A percentile compares a stretch with the other conserved stretches of the same genome.
Conservation (phyloP, 2,329 filamentous ascomycete species). For the Cadophora malorum region DNA sequence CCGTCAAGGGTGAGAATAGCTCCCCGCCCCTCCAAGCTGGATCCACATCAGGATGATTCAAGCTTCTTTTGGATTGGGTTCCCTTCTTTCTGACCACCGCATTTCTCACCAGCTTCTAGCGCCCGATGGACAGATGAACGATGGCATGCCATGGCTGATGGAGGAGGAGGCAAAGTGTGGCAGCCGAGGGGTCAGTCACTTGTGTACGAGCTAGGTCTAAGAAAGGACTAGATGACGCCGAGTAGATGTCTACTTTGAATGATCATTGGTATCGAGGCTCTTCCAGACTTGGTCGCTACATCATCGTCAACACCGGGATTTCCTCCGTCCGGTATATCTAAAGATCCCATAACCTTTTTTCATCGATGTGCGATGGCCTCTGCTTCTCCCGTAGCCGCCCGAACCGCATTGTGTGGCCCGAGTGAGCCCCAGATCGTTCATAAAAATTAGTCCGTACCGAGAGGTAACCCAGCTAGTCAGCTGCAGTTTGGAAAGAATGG, state of each 20-base stretch:
- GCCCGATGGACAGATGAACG: slow-evolving; percentile 10
- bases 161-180: neutral
- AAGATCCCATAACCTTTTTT: neutral
- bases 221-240: neutral
- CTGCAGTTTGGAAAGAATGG: neutral
- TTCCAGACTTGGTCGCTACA: neutral
- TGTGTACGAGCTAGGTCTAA: neutral
- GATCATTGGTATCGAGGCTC: neutral
- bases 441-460: neutral
- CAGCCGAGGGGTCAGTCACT: neutral
- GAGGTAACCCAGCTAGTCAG: too few relatives aligned
- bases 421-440: neutral
- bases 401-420: slow-evolving; percentile 11
- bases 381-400: slow-evolving; percentile 17
- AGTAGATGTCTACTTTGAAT: neutral
- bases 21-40: neutral
- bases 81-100: slow-evolving; percentile 9
- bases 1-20: neutral
- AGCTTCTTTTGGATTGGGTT: slow-evolving; percentile 7
- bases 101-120: slow-evolving; percentile 19
- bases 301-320: neutral
- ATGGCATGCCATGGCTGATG: slow-evolving; percentile 4
- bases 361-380: neutral
- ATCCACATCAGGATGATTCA: neutral
- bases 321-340: neutral